Evolutionary conservation across 164 flowering plant genomes (phyloP).

Genomic region (Kingdonia uniflora): DNA sequence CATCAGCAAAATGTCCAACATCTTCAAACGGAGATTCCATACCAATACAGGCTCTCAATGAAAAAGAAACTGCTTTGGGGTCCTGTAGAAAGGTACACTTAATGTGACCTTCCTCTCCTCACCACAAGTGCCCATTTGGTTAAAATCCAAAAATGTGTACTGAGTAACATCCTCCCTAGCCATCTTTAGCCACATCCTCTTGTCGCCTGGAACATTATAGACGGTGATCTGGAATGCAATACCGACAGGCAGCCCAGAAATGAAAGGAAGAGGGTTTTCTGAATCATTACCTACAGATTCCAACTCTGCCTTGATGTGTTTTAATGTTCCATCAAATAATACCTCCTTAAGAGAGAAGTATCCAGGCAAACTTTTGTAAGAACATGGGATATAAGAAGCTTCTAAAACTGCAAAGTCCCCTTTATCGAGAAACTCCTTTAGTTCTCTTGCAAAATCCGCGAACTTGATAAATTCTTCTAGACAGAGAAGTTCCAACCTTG

Average conservation of each 20-base stretch:
- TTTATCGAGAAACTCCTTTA: constrained; percentile 22
- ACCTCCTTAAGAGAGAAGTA: constrained; percentile 36
- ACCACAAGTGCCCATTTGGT: constrained; percentile 16
- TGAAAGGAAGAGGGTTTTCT: constrained; percentile 50
- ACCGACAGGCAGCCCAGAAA: constrained; percentile 66
- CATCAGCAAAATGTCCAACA: constrained; percentile 6
- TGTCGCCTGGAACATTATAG: constrained; percentile 32
- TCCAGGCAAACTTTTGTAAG: constrained; percentile 22
- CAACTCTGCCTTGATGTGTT: constrained; percentile 43
- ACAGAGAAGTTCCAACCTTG: constrained; percentile 25
- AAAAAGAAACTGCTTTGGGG: constrained; percentile 48
- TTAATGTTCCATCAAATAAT: constrained; percentile 18
- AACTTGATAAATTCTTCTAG: constrained; percentile 23
- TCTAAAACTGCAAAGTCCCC: constrained; percentile 8
- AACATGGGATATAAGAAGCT: constrained; percentile 12
- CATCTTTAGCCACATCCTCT: constrained; percentile 55
- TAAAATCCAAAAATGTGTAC: constrained; percentile 42
- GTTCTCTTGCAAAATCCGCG: constrained; percentile 38
- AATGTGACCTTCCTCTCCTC: constrained; percentile 30
- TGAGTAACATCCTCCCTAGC: constrained; percentile 21
- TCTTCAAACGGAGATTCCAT: constrained; percentile 46
- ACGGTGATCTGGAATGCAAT: constrained; percentile 44
- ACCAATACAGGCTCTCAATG: constrained; percentile 35
- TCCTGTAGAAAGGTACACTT: constrained; percentile 41
- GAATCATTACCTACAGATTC: constrained; percentile 36